These are phyloP conservation scores for Cystofilobasidium macerans DNA, from an alignment of 768 basidiomycete genomes.

Conservation along the genomic window DNA sequence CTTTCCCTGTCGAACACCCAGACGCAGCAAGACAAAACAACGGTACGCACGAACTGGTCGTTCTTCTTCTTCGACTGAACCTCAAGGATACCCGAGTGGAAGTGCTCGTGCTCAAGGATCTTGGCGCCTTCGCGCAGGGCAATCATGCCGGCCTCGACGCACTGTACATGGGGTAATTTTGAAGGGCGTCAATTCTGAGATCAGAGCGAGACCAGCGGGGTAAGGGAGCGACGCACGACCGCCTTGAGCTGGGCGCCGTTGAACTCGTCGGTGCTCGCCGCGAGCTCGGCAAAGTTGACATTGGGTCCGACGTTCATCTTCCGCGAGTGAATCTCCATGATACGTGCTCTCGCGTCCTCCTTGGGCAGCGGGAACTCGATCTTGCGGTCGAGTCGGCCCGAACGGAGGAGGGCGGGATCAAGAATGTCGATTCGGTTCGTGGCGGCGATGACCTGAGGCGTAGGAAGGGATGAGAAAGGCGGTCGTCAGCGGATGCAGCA, in stretches of 20 bases:
- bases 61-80: constrained; percentile 99
- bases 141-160: constrained; percentile 99
- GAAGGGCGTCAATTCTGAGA: neutral
- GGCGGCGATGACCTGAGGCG: constrained; percentile 96
- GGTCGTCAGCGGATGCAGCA: neutral
- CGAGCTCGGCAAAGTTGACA: constrained; percentile 94
- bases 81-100: constrained; percentile 52
- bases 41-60: constrained; percentile 45
- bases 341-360: constrained; percentile 89
- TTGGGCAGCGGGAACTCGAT: constrained; percentile 97
- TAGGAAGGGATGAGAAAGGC: no score
- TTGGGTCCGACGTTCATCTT: constrained; percentile 82
- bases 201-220: neutral
- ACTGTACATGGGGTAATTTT: constrained; percentile 38
- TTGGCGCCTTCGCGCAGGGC: constrained; percentile 84
- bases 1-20: neutral
- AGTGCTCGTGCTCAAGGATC: constrained; percentile 85
- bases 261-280: constrained; percentile 94
- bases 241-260: constrained; percentile 65
- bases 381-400: constrained; percentile 92
- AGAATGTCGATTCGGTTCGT: constrained; percentile 98
- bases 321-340: constrained; percentile 90
- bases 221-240: neutral
- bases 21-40: neutral
- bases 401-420: constrained; percentile 94